These are phyloP conservation scores for Mariannaea sp. DNA, from an alignment of 2,329 filamentous ascomycete species.

Conservation along the genomic window DNA sequence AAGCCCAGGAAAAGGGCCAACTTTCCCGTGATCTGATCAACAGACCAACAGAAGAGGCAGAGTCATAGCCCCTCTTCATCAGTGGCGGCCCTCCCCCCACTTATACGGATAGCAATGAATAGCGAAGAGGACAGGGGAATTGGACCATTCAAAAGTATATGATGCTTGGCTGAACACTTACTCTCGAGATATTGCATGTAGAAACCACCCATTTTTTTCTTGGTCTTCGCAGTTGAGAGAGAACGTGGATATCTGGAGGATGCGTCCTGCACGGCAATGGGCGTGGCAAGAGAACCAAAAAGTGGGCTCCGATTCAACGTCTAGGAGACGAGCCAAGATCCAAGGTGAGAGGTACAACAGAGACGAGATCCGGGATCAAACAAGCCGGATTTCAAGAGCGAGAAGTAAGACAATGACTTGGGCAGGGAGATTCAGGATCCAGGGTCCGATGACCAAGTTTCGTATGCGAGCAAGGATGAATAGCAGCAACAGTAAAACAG, in stretches of 20 bases:
- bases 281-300: conserved; percentile 25
- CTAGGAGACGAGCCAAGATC: conserved; percentile 9
- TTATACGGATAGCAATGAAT: conserved; percentile 26
- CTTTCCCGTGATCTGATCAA: conserved; percentile 29
- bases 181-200: conserved; percentile 77
- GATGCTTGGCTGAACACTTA: conserved; percentile 55
- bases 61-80: conserved; percentile 10
- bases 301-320: conserved; percentile 29
- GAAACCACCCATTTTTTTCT: conserved; percentile 63
- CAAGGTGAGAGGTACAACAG: conserved; percentile 12
- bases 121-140: conserved; percentile 25
- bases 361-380: conserved; percentile 6
- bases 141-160: conserved; percentile 21
- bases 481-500: background rate
- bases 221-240: conserved; percentile 38
- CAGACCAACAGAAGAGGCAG: conserved; percentile 23
- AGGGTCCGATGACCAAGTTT: background rate
- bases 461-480: background rate
- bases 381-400: background rate
- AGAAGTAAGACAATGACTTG: conserved; percentile 5
- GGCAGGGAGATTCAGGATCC: conserved; percentile 8
- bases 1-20: background rate
- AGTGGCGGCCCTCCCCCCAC: conserved; percentile 16
- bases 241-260: conserved; percentile 33
- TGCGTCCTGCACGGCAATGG: conserved; percentile 12